Conservation (phyloP, 2,329 filamentous ascomycete genomes). For the Phialophora tarda region DNA sequence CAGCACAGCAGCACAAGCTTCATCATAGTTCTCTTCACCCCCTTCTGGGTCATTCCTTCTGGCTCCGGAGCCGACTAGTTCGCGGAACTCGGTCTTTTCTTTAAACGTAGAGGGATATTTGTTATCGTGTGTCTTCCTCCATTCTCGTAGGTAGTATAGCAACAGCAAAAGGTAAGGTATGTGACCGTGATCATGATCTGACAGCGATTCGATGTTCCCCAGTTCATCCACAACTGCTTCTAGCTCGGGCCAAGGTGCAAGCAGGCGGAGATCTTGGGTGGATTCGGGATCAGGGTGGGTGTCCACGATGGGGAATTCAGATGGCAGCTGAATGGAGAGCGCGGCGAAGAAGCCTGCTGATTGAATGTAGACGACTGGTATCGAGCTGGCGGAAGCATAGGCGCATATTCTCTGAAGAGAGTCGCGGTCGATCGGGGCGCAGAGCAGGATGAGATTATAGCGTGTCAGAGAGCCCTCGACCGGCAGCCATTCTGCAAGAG, state of each 20-base stretch:
- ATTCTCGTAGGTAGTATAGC: slow-evolving; percentile 78
- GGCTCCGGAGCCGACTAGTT: slow-evolving; percentile 69
- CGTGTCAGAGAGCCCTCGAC: slow-evolving; percentile 49
- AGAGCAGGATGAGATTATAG: slow-evolving; percentile 67
- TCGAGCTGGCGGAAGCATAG: slow-evolving; percentile 62
- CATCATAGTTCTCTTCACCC: slow-evolving; percentile 95
- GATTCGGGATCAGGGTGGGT: slow-evolving; percentile 90
- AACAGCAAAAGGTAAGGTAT: slow-evolving; percentile 85
- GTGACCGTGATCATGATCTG: slow-evolving; percentile 85
- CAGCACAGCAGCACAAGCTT: slow-evolving; percentile 84
- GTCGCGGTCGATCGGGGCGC: slow-evolving; percentile 62
- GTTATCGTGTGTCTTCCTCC: slow-evolving; percentile 74
- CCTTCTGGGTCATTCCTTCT: slow-evolving; percentile 78
- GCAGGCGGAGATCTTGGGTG: slow-evolving; percentile 80
- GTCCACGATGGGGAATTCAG: slow-evolving; percentile 89
- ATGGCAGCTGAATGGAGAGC: slow-evolving; percentile 77
- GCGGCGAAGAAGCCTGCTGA: slow-evolving; percentile 92
- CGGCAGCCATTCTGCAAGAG: slow-evolving; percentile 48
- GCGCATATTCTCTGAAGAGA: slow-evolving; percentile 58
- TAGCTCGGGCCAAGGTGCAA: slow-evolving; percentile 86
- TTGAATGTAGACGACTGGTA: slow-evolving; percentile 80
- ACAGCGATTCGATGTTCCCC: slow-evolving; percentile 69
- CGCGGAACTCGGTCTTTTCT: slow-evolving; percentile 84
- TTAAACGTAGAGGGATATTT: slow-evolving; percentile 74
- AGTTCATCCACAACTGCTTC: slow-evolving; percentile 69